These are phyloP conservation scores for Cyberlindnera sargentensis DNA, from an alignment of 805 yeast genomes.

Conservation along the genomic window DNA sequence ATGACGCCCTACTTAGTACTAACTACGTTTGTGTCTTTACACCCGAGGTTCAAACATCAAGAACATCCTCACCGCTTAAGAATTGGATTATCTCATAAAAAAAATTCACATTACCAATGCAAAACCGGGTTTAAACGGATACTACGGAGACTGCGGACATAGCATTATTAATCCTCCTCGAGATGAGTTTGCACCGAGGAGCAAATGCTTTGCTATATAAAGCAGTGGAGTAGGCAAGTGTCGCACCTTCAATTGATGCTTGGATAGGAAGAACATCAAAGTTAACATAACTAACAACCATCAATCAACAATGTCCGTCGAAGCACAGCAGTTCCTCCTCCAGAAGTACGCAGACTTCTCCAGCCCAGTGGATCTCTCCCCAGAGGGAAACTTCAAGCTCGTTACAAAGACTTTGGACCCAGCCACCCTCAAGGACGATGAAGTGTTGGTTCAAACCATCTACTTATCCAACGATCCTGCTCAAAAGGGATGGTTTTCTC, in stretches of 20 bases:
- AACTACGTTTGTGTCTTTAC: too few species aligned
- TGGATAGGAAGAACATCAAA: background rate
- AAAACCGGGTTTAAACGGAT: too few species aligned
- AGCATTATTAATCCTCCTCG: too few species aligned
- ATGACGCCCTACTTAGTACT: too few species aligned
- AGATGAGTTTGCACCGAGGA: too few species aligned
- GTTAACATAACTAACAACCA: background rate
- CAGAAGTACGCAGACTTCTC: slow-evolving; percentile 23
- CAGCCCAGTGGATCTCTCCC: slow-evolving; percentile 20
- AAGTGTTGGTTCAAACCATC: slow-evolving; percentile 37
- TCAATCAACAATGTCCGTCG: slow-evolving; percentile 9
- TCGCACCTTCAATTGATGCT: background rate
- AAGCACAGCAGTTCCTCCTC: slow-evolving; percentile 27
- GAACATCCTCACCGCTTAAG: too few species aligned
- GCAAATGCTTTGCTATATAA: too few species aligned
- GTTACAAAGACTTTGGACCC: slow-evolving; percentile 15
- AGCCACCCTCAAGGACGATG: slow-evolving; percentile 28
- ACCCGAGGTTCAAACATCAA: too few species aligned
- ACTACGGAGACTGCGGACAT: too few species aligned
- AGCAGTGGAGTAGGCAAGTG: too few species aligned
- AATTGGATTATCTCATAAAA: too few species aligned
- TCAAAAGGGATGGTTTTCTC: slow-evolving; percentile 48
- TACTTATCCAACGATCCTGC: slow-evolving; percentile 56
- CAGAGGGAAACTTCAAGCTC: slow-evolving; percentile 27
- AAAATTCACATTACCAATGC: too few species aligned